Base-by-base conservation (phyloP, 306 rosid species). In the Rosa chinensis region DNA sequence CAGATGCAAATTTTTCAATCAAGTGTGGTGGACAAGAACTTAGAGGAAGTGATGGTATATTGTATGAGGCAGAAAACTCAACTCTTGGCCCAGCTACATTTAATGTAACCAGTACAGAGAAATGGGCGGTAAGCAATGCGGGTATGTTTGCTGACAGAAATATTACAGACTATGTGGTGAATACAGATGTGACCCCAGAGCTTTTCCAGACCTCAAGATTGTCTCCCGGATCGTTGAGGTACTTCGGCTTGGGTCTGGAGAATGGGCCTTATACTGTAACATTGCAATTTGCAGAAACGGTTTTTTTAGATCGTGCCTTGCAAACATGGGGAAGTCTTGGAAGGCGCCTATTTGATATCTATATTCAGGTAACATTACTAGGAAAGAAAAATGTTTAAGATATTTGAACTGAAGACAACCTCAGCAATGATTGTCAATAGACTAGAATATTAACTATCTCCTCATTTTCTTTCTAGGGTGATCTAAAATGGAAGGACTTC, bases 1-100 rank as follows among this genome's bases (percentile, higher is more conserved):
- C 78, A 81, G 84, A 76, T 81, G 77, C 84, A 68, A 39, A 70
- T 66, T 81, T 81, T 59, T 58, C 80, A 70, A 81, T 81, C 81
- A 81, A 81, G 3, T 81, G 80, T 49, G 80, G 80, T 1, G 83
- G 83, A 43, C 13, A 5, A 10, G 62, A 67, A 5, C 53, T 66
- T 75, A 55, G 11, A n/a, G 79, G 75, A 58, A 59, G 3, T 18
- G 73, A 77, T 12, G 78, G 78, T 20, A 61, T 76, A 5, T 17
- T 52, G 12, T 82, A 82, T 3, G 85, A 82, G 49, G 68, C 74
- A 7, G 85, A 82, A 0, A 32, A 49, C 23, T 59, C 55, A 28
- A 16, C 61, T n/a, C 66, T 77, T 52, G 81, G 81, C 6, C 32
- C 73, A 40, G 74, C 85, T 25, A 37, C 56, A 20, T 76, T 9